Conservation (phyloP, 805 yeast species). For the Lipomyces mesembrius region DNA sequence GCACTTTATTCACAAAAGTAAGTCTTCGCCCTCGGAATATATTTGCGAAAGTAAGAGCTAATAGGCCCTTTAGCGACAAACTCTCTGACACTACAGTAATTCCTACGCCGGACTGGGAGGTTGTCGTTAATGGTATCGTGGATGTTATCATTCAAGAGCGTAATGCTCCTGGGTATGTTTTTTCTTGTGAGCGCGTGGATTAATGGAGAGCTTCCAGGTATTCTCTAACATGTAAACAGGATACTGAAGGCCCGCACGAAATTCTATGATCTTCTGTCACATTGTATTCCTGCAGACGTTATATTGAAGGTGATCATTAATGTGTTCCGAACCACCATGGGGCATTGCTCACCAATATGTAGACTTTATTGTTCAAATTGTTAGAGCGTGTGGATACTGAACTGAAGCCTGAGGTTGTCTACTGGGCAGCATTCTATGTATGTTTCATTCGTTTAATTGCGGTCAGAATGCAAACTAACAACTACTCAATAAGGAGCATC, state of each 20-base stretch:
- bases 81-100: conserved; percentile 51
- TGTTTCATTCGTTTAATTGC: neutral
- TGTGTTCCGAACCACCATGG: conserved; percentile 3
- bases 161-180: conserved; percentile 54
- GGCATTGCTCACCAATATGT: conserved; percentile 6
- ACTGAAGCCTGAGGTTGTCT: conserved; percentile 41
- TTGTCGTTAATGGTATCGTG: conserved; percentile 72
- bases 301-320: conserved; percentile 56
- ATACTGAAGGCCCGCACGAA: conserved; percentile 61
- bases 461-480: neutral
- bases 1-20: conserved; percentile 57
- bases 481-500: conserved; percentile 68
- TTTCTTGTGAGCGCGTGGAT: neutral
- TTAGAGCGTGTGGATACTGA: conserved; percentile 41
- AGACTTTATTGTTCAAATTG: conserved; percentile 51
- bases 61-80: conserved; percentile 13
- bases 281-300: conserved; percentile 89
- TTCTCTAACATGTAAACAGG: conserved; percentile 24
- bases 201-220: neutral
- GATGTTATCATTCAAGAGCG: conserved; percentile 62
- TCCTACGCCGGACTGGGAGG: conserved; percentile 86
- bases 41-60: neutral
- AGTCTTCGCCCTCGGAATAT: neutral
- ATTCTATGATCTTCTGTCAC: conserved; percentile 83
- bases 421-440: conserved; percentile 38